Percentiles rank a stretch among this genome's conserved stretches.
These are phyloP conservation scores for Ceratocystiopsis minuta DNA, from an alignment of 2,329 filamentous ascomycete species.

Conservation along the genomic window DNA sequence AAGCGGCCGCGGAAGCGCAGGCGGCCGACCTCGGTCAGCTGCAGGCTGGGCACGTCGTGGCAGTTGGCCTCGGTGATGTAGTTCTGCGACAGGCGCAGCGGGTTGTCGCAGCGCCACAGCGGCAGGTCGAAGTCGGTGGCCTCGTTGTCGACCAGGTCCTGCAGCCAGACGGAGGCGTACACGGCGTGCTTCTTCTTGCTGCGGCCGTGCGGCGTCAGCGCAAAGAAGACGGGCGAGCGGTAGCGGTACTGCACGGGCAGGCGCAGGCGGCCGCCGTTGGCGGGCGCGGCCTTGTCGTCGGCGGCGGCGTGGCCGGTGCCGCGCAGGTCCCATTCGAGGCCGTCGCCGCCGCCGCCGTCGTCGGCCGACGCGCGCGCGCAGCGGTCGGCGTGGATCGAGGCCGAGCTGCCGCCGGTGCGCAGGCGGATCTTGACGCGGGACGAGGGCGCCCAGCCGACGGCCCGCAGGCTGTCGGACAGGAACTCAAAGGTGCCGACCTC, in stretches of 20 bases:
- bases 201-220: conserved; percentile 56
- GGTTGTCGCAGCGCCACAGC: conserved; percentile 68
- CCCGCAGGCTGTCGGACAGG: conserved; percentile 48
- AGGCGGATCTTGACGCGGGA: conserved; percentile 60
- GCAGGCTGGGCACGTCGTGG: conserved; percentile 49
- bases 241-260: conserved; percentile 84
- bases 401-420: conserved; percentile 70
- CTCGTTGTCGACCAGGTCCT: conserved; percentile 67
- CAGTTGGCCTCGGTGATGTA: conserved; percentile 74
- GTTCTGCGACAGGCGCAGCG: conserved; percentile 67
- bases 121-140: conserved; percentile 67
- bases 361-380: conserved; percentile 33
- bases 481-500: conserved; percentile 93
- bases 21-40: conserved; percentile 64
- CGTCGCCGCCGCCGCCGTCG: conserved; percentile 30
- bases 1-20: conserved; percentile 67
- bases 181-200: conserved; percentile 50
- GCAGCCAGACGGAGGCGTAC: conserved; percentile 71
- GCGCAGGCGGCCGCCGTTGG: conserved; percentile 31
- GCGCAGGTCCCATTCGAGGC: conserved; percentile 27
- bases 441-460: conserved; percentile 39
- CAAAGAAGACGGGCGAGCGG: conserved; percentile 74
- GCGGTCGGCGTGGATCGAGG: conserved; percentile 44
- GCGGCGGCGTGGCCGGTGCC: conserved; percentile 17
- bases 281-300: conserved; percentile 10